Evolutionary conservation across 2,329 filamentous ascomycete genomes (phyloP).

Genomic region (Diaporthe velutina): DNA sequence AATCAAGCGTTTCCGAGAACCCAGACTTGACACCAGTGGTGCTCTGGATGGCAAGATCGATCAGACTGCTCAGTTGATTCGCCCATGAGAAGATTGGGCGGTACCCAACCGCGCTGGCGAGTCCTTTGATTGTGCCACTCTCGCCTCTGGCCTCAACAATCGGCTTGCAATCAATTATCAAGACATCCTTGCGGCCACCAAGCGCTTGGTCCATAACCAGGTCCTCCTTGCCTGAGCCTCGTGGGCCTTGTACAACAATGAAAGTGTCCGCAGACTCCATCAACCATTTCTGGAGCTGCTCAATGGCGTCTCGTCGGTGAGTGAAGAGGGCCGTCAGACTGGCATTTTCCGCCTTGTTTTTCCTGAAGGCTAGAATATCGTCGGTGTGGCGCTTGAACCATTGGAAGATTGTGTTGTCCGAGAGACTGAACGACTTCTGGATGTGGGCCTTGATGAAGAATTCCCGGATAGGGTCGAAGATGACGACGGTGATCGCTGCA

Average conservation of each 20-base stretch:
- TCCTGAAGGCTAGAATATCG: constrained; percentile 72
- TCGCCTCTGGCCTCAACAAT: constrained; percentile 93
- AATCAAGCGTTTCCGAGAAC: constrained; percentile 92
- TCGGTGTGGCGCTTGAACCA: constrained; percentile 84
- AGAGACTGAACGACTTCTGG: constrained; percentile 80
- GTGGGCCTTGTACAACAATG: constrained; percentile 91
- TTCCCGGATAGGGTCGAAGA: constrained; percentile 95
- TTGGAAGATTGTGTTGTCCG: constrained; percentile 79
- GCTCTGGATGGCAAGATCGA: constrained; percentile 92
- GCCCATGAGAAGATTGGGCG: constrained; percentile 96
- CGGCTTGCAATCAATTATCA: constrained; percentile 92
- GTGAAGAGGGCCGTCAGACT: constrained; percentile 88
- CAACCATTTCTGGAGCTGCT: constrained; percentile 86
- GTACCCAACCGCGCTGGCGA: constrained; percentile 89
- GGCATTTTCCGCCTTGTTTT: constrained; percentile 71
- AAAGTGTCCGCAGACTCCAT: constrained; percentile 92
- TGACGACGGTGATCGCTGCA: constrained; percentile 84
- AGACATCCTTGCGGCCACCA: constrained; percentile 79
- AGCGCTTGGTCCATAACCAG: constrained; percentile 88
- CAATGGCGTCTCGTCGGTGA: constrained; percentile 84
- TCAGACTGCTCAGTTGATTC: constrained; percentile 91
- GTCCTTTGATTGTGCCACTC: constrained; percentile 83
- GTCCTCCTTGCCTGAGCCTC: constrained; percentile 91
- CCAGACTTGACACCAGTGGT: constrained; percentile 95
- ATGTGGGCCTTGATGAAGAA: constrained; percentile 94